Evolutionary conservation across 306 rosid species (phyloP), one percentile per base, ranked within the genome.

Genomic region (Inga laurina): DNA sequence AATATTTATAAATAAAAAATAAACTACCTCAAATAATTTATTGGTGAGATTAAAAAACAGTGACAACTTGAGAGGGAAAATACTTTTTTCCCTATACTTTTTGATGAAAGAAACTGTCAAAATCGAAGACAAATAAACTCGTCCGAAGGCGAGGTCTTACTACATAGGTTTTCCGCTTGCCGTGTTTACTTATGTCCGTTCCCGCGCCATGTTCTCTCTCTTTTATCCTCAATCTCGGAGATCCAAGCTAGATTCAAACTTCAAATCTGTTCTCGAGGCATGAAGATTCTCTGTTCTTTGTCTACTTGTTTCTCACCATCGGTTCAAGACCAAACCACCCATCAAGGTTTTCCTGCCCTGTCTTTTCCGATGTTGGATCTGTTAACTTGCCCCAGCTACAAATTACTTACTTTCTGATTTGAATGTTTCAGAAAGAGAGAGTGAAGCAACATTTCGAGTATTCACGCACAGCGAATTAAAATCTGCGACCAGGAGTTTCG

Each of bases 401-500:
- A 9, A 46, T 22, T 57, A 2, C 14, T 49, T 52, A 21, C 76
- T n/a, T 11, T 80, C 61, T 57, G 32, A 32, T 57, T 19, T 46
- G 56, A 84, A 62, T 1, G 65, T 16, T 74, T 75, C 82, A 82
- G 97, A 81, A 59, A 85, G 14, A 62, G 83, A 74, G 59, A 86
- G 73, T 70, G 85, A 80, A 64, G 92, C 87, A 70, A 84, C 59
- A 57, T 92, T 96, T 84, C 92, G 94, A 59, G 65, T 92, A 0
- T 96, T 92, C 83, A 84, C 93, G 51, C 84, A 72, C 67, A 80
- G 79, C 46, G 97, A 96, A 85, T 85, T 96, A 77, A 92, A 89
- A 87, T 82, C 88, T 2, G 97, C 97, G 18, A 96, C 99, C 18
- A 24, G 70, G 34, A 80, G 79, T 48, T 96, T 94, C 77, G 85